phyloP scores from a whole-genome alignment of 2,329 filamentous ascomycete species.

The Stagonosporopsis cucurbitacearum region DNA sequence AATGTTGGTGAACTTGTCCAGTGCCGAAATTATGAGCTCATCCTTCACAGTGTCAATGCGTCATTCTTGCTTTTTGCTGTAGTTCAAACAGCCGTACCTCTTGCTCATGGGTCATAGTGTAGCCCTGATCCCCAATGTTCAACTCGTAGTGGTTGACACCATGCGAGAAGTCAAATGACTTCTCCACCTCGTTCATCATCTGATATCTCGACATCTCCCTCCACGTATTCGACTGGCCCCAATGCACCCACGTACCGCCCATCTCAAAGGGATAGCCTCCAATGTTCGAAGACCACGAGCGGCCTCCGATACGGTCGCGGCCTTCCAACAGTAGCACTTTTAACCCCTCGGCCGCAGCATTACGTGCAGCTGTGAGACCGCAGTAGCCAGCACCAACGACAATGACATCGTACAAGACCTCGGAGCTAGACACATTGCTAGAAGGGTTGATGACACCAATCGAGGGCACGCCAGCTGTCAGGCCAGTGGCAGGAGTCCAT shows the following conservation, averaged over 20 bases:
- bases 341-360: conserved; percentile 27
- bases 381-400: conserved; percentile 36
- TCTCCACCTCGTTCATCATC: conserved; percentile 41
- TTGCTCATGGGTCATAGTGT: conserved; percentile 53
- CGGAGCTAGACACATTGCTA: conserved; percentile 20
- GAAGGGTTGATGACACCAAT: conserved; percentile 27
- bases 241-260: conserved; percentile 52
- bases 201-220: conserved; percentile 56
- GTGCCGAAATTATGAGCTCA: conserved; percentile 25
- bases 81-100: conserved; percentile 33
- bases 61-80: background rate
- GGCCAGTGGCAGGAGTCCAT: conserved; percentile 27
- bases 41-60: conserved; percentile 24
- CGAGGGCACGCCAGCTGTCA: conserved; percentile 27
- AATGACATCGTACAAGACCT: conserved; percentile 29
- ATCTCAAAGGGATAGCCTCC: conserved; percentile 48
- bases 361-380: conserved; percentile 34
- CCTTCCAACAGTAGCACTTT: conserved; percentile 48
- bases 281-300: conserved; percentile 51
- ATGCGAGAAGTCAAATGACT: conserved; percentile 51
- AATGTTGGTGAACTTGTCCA: conserved; percentile 56
- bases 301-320: conserved; percentile 53
- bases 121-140: conserved; percentile 35
- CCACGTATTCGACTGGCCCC: conserved; percentile 30
- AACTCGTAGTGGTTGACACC: conserved; percentile 55